Evolutionary conservation across 176 grass and related monocot species (phyloP).

Genomic region (Miscanthus lutarioriparius): DNA sequence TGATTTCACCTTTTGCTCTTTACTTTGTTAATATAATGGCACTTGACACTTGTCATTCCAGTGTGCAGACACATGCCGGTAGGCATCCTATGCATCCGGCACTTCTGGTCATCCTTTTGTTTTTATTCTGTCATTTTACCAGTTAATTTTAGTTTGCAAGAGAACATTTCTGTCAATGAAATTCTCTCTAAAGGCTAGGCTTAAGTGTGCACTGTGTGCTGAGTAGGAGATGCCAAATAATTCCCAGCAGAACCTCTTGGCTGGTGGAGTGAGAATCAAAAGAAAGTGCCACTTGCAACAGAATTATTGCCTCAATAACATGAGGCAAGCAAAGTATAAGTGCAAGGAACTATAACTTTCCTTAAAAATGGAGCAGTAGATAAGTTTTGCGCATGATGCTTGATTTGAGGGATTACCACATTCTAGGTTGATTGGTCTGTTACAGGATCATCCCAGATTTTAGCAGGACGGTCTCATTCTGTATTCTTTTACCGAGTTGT

Average conservation of each 20-base stretch:
- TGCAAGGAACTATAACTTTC: not conserved
- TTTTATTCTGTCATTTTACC: not conserved
- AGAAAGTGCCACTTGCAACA: not conserved
- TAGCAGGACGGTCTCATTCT: not conserved
- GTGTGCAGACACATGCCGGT: not conserved
- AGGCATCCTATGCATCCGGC: not conserved
- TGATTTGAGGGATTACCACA: not conserved
- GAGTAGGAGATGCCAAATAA: conserved; percentile 31
- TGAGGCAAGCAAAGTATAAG: conserved; percentile 19
- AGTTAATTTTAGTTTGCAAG: not conserved
- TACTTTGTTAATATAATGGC: conserved; percentile 9
- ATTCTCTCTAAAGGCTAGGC: conserved; percentile 10
- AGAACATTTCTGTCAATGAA: conserved; percentile 21
- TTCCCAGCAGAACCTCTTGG: conserved; percentile 36
- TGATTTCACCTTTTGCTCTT: not conserved
- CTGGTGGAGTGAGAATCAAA: conserved; percentile 46
- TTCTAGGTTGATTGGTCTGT: not conserved
- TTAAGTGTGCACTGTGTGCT: not conserved
- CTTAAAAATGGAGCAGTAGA: not conserved
- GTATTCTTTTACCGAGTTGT: not conserved
- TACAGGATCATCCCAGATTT: not conserved
- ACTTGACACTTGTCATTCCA: not conserved
- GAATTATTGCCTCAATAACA: not conserved
- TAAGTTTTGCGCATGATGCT: not conserved
- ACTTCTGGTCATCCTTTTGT: not conserved